Percentiles rank a stretch among this genome's conserved stretches.
Evolutionary conservation across 805 yeast genomes (phyloP).

Genomic region (Komagataella ulmi): DNA sequence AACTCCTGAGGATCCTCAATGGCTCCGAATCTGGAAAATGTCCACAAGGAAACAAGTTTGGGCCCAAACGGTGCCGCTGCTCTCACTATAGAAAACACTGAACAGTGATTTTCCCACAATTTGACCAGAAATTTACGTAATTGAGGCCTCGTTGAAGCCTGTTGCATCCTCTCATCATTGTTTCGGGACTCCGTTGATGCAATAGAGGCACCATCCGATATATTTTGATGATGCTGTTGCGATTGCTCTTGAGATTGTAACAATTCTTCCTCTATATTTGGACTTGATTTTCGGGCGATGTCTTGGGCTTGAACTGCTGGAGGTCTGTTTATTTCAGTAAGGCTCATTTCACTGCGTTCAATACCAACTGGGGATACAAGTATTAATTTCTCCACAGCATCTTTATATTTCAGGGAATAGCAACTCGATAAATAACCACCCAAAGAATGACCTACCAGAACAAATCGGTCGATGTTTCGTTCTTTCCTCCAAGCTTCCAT

Average conservation of each 20-base stretch:
- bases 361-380: conserved; percentile 71
- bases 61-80: conserved; percentile 41
- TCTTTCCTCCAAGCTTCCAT: conserved; percentile 52
- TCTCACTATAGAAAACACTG: conserved; percentile 42
- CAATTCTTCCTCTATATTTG: conserved; percentile 19
- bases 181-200: conserved; percentile 9
- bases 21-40: conserved; percentile 30
- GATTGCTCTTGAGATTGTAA: conserved; percentile 8
- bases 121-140: conserved; percentile 21
- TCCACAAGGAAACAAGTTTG: conserved; percentile 37
- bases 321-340: conserved; percentile 4
- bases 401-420: conserved; percentile 40
- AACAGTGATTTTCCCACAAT: conserved; percentile 39
- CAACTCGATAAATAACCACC: conserved; percentile 65
- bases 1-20: conserved; percentile 15
- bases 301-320: conserved; percentile 6
- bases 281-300: conserved; percentile 12
- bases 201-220: conserved; percentile 4
- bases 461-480: conserved; percentile 34
- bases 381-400: conserved; percentile 34
- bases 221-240: not conserved
- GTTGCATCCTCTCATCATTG: conserved; percentile 6
- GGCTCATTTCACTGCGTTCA: conserved; percentile 46
- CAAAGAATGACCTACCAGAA: conserved; percentile 65
- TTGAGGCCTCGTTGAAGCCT: conserved; percentile 19